A percentile compares a stretch with the other conserved stretches of the same genome.
Conservation (phyloP, 148 eudicot species). For the Rhododendron kiyosumense region DNA sequence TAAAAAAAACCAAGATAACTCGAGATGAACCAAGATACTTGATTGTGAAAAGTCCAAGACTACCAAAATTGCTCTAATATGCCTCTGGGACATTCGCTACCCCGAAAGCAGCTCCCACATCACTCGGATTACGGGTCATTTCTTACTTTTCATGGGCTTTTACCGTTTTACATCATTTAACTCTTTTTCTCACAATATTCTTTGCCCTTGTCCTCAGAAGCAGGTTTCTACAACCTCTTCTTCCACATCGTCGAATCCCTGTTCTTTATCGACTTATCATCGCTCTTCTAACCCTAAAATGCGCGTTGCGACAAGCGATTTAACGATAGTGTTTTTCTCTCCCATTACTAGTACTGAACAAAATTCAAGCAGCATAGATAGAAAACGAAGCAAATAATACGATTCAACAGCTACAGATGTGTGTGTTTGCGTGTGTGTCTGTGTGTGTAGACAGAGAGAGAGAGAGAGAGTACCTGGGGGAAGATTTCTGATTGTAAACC, state of each 20-base stretch:
- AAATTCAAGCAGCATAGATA: background rate
- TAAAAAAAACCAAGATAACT: background rate
- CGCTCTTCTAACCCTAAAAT: background rate
- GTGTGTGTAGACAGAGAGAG: no score
- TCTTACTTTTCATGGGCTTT: background rate
- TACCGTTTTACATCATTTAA: background rate
- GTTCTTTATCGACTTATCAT: background rate
- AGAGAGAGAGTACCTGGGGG: background rate
- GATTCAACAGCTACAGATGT: background rate
- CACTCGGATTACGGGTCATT: background rate
- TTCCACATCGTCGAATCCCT: background rate
- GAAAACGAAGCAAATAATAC: background rate
- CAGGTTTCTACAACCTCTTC: background rate
- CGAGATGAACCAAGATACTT: background rate
- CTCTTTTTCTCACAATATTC: background rate
- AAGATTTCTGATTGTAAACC: background rate
- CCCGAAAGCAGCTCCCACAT: background rate
- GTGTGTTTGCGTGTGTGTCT: background rate
- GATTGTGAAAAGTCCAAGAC: background rate
- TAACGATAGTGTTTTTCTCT: background rate
- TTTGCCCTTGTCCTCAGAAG: background rate
- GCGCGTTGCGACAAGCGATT: background rate
- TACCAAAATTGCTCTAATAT: background rate
- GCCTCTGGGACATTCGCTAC: background rate
- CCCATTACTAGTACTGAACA: background rate